Conservation (phyloP, 768 basidiomycete genomes). For the Trametes villosa region DNA sequence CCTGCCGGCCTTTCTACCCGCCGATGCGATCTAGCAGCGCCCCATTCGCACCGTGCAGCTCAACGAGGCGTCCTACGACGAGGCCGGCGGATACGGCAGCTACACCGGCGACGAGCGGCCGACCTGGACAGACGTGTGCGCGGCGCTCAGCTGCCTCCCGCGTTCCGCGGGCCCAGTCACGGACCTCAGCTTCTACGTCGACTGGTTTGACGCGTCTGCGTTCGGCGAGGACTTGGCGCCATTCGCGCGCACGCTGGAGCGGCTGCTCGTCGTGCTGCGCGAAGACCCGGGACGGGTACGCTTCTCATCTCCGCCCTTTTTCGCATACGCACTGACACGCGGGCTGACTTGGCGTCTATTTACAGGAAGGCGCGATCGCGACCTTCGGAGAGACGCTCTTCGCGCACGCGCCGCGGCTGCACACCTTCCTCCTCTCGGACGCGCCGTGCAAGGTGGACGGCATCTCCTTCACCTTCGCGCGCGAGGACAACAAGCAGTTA, state of each 20-base stretch:
- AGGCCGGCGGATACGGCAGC: neutral
- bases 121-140: neutral
- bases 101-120: neutral
- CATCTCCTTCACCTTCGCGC: neutral
- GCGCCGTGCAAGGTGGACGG: neutral
- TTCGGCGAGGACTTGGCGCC: neutral
- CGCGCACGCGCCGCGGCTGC: neutral
- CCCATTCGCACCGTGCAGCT: neutral
- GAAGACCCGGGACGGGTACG: neutral
- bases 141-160: neutral
- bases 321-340: neutral
- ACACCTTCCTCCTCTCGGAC: neutral
- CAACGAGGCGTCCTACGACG: conserved; percentile 3
- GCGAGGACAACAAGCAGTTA: neutral
- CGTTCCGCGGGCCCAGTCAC: neutral
- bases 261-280: neutral
- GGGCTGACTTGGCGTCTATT: neutral
- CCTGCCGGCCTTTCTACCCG: conserved; percentile 1
- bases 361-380: neutral
- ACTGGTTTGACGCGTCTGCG: neutral
- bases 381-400: neutral
- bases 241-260: neutral
- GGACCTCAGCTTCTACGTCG: neutral
- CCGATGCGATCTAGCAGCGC: neutral
- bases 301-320: neutral